Conservation (phyloP, 2,329 filamentous ascomycete species). For the Polychaeton citri region DNA sequence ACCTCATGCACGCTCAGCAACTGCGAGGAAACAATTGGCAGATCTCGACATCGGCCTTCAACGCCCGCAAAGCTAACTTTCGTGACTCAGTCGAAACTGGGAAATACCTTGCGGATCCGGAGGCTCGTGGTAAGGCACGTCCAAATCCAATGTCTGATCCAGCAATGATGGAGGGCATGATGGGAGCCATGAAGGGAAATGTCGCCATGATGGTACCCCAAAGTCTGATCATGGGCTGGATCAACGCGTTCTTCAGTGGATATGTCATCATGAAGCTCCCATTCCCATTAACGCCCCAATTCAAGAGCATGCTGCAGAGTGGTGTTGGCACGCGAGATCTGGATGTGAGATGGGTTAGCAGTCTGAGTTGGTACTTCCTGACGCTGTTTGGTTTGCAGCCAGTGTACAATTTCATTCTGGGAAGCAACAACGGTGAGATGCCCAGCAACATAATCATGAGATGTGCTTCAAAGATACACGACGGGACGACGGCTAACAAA, state of each 20-base stretch:
- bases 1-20: constrained; percentile 69
- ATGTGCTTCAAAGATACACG: no score
- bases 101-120: constrained; percentile 78
- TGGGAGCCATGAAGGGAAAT: constrained; percentile 99
- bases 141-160: constrained; percentile 94
- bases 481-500: background rate
- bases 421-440: constrained; percentile 79
- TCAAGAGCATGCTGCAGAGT: constrained; percentile 98
- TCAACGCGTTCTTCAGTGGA: constrained; percentile 96
- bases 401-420: constrained; percentile 92
- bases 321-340: constrained; percentile 91
- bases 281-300: constrained; percentile 94
- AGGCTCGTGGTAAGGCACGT: constrained; percentile 70
- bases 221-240: constrained; percentile 99
- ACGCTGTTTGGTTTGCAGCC: constrained; percentile 94
- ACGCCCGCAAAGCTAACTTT: constrained; percentile 65
- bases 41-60: constrained; percentile 65
- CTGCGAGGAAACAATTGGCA: constrained; percentile 72
- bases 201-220: constrained; percentile 99
- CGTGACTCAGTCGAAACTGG: constrained; percentile 73
- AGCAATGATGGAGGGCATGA: constrained; percentile 97
- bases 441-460: no score
- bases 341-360: constrained; percentile 97
- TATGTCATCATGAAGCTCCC: constrained; percentile 98
- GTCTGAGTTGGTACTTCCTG: constrained; percentile 96